phyloP scores from a whole-genome alignment of 1,139 yeast species.

The Yamadazyma aaseri region DNA sequence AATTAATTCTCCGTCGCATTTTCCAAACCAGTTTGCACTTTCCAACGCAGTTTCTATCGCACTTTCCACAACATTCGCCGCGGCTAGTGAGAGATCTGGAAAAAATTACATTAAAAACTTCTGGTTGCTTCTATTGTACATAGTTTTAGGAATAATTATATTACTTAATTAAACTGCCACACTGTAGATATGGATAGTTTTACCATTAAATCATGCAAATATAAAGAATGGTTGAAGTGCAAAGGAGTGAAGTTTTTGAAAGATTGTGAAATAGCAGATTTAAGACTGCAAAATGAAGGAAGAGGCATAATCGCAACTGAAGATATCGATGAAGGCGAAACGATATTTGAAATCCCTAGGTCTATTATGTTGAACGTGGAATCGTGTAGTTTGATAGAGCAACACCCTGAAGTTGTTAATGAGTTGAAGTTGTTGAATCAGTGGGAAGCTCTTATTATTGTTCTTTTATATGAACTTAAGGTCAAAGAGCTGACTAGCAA shows the following conservation, averaged over 20 bases:
- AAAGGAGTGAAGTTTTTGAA: slow-evolving; percentile 51
- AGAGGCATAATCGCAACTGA: slow-evolving; percentile 70
- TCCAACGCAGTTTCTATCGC: too few relatives aligned
- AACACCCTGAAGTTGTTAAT: slow-evolving; percentile 30
- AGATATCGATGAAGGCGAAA: slow-evolving; percentile 58
- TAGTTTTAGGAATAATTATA: too few relatives aligned
- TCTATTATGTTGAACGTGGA: slow-evolving; percentile 53
- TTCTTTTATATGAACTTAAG: slow-evolving; percentile 58
- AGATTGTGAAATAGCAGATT: slow-evolving; percentile 60
- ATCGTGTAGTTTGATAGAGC: slow-evolving; percentile 47
- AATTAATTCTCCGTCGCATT: too few relatives aligned
- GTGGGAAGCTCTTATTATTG: slow-evolving; percentile 77
- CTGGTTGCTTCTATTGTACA: too few relatives aligned
- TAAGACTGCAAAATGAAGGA: slow-evolving; percentile 62
- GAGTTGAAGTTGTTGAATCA: slow-evolving; percentile 49
- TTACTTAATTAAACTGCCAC: too few relatives aligned
- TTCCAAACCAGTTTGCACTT: too few relatives aligned
- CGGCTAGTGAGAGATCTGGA: slow-evolving; percentile 3
- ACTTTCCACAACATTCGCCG: slow-evolving; percentile 3
- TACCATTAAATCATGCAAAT: slow-evolving; percentile 34
- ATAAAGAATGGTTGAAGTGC: slow-evolving; percentile 51
- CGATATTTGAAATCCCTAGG: slow-evolving; percentile 69
- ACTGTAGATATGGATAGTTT: slow-evolving; percentile 2
- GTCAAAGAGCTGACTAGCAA: slow-evolving; percentile 41
- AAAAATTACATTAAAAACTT: too few relatives aligned